Percentiles rank a stretch among this genome's conserved stretches.
Evolutionary conservation across 1,284 basidiomycete genomes (phyloP).

Genomic region (Ganoderma leucocontextum): DNA sequence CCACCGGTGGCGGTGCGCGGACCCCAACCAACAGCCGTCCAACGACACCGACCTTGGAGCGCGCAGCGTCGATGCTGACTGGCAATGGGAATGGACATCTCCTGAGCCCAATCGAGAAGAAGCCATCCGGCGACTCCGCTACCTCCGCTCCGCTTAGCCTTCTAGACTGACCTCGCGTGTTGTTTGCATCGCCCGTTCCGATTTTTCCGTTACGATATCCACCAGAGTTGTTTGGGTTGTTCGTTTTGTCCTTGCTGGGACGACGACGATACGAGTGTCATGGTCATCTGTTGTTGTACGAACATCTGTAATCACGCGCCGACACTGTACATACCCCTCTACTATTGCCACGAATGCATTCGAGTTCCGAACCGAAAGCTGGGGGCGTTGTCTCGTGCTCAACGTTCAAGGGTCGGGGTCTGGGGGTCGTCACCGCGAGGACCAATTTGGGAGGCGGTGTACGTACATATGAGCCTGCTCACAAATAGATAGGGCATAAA

Average conservation of each 20-base stretch:
- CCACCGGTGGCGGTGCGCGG: conserved; percentile 2
- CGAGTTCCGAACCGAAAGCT: background rate
- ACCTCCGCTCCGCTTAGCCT: background rate
- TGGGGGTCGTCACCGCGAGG: background rate
- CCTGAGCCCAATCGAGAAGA: conserved; percentile 4
- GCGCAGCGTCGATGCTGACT: background rate
- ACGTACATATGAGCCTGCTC: background rate
- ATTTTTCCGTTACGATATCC: background rate
- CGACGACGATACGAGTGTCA: conserved; percentile 17
- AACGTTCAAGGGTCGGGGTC: background rate
- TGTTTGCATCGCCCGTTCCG: background rate
- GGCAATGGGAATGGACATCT: background rate
- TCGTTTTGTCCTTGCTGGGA: conserved; percentile 2
- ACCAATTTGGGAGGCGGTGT: background rate
- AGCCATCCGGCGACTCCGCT: background rate
- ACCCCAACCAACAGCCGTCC: conserved; percentile 6
- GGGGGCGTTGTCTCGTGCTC: background rate
- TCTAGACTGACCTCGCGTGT: background rate
- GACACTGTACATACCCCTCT: conserved; percentile 23
- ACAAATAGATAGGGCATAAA: conserved; percentile 17
- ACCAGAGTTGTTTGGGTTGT: background rate
- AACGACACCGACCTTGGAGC: background rate
- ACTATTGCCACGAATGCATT: conserved; percentile 17
- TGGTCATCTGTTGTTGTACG: conserved; percentile 22
- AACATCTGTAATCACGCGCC: conserved; percentile 18